Evolutionary conservation across 768 basidiomycete species (phyloP).

Genomic region (Boletus insuetus): DNA sequence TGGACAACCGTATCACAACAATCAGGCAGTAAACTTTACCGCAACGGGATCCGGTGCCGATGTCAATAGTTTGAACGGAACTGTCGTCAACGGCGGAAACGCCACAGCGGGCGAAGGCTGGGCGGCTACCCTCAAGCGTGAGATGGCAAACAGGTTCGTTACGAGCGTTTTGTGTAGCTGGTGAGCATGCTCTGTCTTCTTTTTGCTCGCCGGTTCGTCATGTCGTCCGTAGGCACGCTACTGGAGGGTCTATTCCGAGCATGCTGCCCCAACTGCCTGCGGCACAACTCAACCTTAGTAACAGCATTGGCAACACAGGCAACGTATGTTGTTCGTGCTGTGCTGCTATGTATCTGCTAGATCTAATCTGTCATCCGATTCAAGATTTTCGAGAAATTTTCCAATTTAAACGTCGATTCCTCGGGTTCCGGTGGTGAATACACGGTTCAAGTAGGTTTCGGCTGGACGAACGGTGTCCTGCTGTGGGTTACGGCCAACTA

Average conservation of each 20-base stretch:
- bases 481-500: constrained; percentile 73
- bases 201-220: not conserved
- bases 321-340: constrained; percentile 51
- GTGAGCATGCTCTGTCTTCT: constrained; percentile 37
- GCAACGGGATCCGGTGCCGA: constrained; percentile 55
- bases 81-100: constrained; percentile 70
- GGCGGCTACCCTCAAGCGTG: constrained; percentile 57
- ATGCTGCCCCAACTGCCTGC: constrained; percentile 69
- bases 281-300: constrained; percentile 65
- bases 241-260: constrained; percentile 78
- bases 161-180: constrained; percentile 86
- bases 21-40: constrained; percentile 44
- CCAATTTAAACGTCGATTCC: constrained; percentile 70
- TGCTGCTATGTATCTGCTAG: not conserved
- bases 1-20: constrained; percentile 52
- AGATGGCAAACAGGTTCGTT: constrained; percentile 84
- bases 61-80: constrained; percentile 51
- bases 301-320: constrained; percentile 64
- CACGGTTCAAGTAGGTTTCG: constrained; percentile 82
- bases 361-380: not conserved
- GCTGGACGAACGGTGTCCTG: constrained; percentile 85
- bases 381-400: constrained; percentile 88
- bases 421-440: constrained; percentile 86
- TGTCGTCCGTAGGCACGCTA: constrained; percentile 59
- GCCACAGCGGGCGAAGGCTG: constrained; percentile 60